These are phyloP conservation scores for Cicer judaicum DNA, from an alignment of 306 rosid genomes.

Conservation along the genomic window DNA sequence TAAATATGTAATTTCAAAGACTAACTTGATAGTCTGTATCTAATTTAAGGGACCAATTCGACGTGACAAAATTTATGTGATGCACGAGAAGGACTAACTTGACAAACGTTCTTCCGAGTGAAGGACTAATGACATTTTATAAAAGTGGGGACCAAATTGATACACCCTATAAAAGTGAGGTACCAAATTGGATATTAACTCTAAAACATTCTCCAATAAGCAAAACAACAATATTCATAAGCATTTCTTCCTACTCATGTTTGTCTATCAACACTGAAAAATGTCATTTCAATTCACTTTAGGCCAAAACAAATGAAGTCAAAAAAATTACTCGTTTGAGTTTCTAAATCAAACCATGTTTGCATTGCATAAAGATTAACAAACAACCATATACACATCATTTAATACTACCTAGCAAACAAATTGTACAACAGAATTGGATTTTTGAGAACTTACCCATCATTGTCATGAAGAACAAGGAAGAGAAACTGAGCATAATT, in stretches of 20 bases:
- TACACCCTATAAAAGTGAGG: too few relatives aligned
- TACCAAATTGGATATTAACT: too few relatives aligned
- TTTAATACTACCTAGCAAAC: neutral
- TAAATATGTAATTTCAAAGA: too few relatives aligned
- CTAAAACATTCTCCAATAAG: neutral
- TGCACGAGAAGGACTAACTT: too few relatives aligned
- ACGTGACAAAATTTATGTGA: too few relatives aligned
- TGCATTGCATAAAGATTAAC: slow-evolving; percentile 2
- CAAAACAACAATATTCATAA: neutral
- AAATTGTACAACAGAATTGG: slow-evolving; percentile 1
- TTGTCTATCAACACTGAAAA: slow-evolving; percentile 14
- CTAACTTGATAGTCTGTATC: too few relatives aligned
- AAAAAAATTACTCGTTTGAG: neutral
- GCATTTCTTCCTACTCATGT: neutral
- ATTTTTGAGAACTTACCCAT: slow-evolving; percentile 54
- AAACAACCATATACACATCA: slow-evolving; percentile 11
- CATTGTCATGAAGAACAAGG: slow-evolving; percentile 64
- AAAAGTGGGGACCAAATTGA: too few relatives aligned
- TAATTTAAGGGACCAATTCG: too few relatives aligned
- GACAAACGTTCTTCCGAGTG: too few relatives aligned
- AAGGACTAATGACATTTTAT: too few relatives aligned
- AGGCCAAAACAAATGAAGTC: slow-evolving; percentile 5
- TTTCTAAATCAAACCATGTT: neutral
- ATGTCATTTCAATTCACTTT: slow-evolving; percentile 21
- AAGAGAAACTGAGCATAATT: slow-evolving; percentile 86